phyloP scores from a whole-genome alignment of 345 rosid species.

The Populus deltoides region DNA sequence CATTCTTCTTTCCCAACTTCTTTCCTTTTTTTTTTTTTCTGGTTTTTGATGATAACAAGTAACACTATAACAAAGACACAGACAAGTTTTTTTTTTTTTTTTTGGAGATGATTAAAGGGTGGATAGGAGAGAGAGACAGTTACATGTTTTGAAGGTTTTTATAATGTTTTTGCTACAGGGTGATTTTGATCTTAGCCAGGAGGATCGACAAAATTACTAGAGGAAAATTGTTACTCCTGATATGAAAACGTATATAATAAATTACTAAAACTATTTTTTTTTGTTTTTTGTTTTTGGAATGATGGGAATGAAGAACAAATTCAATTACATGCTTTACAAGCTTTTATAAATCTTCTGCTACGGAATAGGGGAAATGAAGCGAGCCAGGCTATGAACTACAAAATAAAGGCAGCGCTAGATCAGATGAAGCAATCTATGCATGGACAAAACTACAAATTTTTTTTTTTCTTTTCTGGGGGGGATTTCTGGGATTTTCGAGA shows the following conservation, averaged over 20 bases:
- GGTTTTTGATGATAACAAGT: neutral
- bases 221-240: neutral
- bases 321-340: conserved; percentile 49
- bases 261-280: neutral
- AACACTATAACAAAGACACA: neutral
- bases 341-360: conserved; percentile 54
- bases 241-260: neutral
- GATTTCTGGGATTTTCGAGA: neutral
- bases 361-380: conserved; percentile 29
- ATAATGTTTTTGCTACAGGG: conserved; percentile 48
- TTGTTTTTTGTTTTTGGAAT: conserved; percentile 11
- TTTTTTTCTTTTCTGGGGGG: conserved; percentile 10
- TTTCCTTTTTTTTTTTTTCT: conserved; percentile 7
- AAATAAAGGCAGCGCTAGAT: neutral
- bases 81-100: conserved; percentile 9
- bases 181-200: conserved; percentile 48
- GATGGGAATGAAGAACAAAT: neutral
- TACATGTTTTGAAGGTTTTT: conserved; percentile 67
- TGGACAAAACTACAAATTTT: neutral
- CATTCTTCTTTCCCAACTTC: conserved; percentile 21
- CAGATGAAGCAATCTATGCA: conserved; percentile 7
- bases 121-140: conserved; percentile 10
- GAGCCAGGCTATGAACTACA: conserved; percentile 34
- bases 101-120: conserved; percentile 12
- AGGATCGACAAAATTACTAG: conserved; percentile 20